Evolutionary conservation across 371 early-diverging fungal genomes (phyloP).

Genomic region (Circinella minor): DNA sequence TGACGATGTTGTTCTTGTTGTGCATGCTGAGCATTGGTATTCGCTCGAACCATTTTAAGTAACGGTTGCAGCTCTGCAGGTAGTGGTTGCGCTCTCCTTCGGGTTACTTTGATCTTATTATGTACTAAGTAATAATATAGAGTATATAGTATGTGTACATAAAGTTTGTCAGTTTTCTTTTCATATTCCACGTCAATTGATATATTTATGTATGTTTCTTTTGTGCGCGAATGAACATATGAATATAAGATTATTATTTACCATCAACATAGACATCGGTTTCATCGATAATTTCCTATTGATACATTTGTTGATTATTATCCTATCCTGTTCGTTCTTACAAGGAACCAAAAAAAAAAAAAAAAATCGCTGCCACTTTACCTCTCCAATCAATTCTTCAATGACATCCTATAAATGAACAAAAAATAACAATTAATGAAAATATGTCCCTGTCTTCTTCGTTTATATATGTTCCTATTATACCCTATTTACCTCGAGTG

Average conservation of each 20-base stretch:
- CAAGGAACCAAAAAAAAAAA: neutral
- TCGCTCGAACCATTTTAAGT: conserved; percentile 10
- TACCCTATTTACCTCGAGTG: conserved; percentile 65
- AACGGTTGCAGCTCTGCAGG: conserved; percentile 13
- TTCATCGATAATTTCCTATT: conserved; percentile 89
- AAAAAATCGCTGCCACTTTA: conserved; percentile 9
- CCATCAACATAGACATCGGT: conserved; percentile 92
- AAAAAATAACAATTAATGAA: no score
- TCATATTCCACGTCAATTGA: no score
- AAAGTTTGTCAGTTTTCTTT: no score
- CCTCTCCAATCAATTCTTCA: conserved; percentile 92
- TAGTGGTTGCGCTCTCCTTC: conserved; percentile 10
- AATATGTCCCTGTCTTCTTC: no score
- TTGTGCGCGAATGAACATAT: neutral
- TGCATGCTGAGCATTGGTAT: neutral
- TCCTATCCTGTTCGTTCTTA: no score
- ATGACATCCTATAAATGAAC: conserved; percentile 74
- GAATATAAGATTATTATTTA: conserved; percentile 17
- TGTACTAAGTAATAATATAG: conserved; percentile 5
- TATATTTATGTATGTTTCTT: no score
- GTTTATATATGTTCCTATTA: no score
- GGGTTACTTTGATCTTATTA: conserved; percentile 17
- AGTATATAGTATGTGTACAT: neutral
- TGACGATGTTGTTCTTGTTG: neutral
- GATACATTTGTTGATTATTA: no score